Conservation (phyloP, 2,329 filamentous ascomycete genomes). For the Talaromyces sp. region DNA sequence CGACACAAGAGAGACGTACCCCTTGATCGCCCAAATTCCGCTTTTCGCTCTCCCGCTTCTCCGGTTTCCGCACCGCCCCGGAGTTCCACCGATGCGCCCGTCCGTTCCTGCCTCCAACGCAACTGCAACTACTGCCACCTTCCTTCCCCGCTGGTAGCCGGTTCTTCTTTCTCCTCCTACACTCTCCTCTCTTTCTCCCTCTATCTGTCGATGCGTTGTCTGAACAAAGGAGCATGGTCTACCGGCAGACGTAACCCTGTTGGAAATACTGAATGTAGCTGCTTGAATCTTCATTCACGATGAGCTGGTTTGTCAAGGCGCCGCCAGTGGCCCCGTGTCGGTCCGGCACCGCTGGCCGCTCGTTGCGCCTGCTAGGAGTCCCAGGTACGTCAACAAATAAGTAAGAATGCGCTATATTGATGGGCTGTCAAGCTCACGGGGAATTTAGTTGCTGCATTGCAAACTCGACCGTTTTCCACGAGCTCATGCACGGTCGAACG, state of each 20-base stretch:
- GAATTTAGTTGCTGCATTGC: not conserved
- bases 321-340: slow-evolving; percentile 4
- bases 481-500: not conserved
- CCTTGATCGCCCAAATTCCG: not conserved
- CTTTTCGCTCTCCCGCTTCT: not conserved
- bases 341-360: not conserved
- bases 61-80: not conserved
- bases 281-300: not conserved
- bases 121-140: too few relatives aligned
- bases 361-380: not conserved
- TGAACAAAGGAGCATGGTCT: not conserved
- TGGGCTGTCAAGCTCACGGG: not conserved
- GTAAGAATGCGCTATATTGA: not conserved
- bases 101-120: not conserved
- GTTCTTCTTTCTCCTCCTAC: not conserved
- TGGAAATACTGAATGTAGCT: not conserved
- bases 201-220: not conserved
- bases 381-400: not conserved
- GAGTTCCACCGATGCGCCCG: not conserved
- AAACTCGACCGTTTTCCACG: not conserved
- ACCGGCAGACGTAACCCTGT: not conserved
- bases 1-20: not conserved
- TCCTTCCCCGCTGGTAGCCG: not conserved
- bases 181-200: not conserved
- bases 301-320: slow-evolving; percentile 11